These are phyloP conservation scores for Annulohypoxylon stygium DNA, from an alignment of 495 filamentous ascomycete genomes.

Conservation along the genomic window DNA sequence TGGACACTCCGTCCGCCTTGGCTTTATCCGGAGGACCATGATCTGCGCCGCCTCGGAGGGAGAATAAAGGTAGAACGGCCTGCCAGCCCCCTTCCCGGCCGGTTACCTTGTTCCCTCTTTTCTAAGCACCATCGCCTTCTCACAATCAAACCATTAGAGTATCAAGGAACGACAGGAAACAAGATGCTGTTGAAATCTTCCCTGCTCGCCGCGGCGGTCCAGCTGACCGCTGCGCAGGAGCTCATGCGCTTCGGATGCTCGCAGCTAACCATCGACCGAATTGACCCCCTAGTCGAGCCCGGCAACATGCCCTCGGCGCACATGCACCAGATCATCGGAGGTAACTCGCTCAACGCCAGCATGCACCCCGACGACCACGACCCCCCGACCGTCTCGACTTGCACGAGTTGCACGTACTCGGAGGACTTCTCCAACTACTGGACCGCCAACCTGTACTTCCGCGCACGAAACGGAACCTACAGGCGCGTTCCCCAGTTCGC, in stretches of 20 bases:
- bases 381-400: constrained; percentile 53
- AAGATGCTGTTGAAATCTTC: constrained; percentile 49
- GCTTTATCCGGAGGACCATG: constrained; percentile 45
- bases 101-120: constrained; percentile 20
- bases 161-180: neutral
- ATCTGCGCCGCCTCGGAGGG: constrained; percentile 33
- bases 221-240: constrained; percentile 55
- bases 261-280: constrained; percentile 59
- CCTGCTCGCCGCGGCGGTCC: constrained; percentile 46
- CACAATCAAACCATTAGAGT: constrained; percentile 1
- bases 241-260: constrained; percentile 64
- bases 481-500: constrained; percentile 63
- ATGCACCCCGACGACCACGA: constrained; percentile 55
- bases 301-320: constrained; percentile 55
- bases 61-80: constrained; percentile 39
- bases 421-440: constrained; percentile 64
- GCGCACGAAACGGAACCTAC: constrained; percentile 60
- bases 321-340: constrained; percentile 60
- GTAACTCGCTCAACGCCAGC: constrained; percentile 59
- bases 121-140: constrained; percentile 12
- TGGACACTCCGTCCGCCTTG: constrained; percentile 36
- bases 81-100: constrained; percentile 24
- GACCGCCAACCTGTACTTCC: constrained; percentile 61
- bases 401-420: constrained; percentile 57
- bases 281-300: constrained; percentile 61